Evolutionary conservation across 257 asterid genomes (phyloP), one percentile per base, ranked within the genome.

Genomic region (Jaltomata sinuosa): DNA sequence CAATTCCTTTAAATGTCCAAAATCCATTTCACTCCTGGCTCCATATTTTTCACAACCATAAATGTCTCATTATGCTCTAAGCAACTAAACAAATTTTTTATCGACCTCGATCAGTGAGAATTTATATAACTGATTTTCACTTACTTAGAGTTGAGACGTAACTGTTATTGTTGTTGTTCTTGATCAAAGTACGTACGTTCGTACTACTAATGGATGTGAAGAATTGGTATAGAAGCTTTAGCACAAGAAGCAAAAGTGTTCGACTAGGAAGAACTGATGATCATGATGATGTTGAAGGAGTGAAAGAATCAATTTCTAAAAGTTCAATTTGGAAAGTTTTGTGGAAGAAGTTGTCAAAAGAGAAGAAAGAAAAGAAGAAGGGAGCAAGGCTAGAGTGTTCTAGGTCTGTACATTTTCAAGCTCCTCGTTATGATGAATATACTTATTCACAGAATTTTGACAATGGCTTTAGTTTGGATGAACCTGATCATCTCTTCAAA

Each of bases 401-500:
- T 6, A 82, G 29, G 3, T 82, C 85, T 8, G 72, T 55, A 45
- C 49, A 59, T 54, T 77, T 61, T n/a, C 71, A 84, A 64, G 49
- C 53, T 8, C 85, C 89, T 62, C 27, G 64, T 36, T 87, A 87
- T n/a, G 83, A 82, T 65, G 42, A 74, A n/a, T 65, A 74, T 14
- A 76, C 82, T 14, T 84, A 87, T 40, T 47, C 74, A 18, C 84
- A 84, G 34, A 87, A 87, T 82, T 87, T 87, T 42, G 89, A 87
- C 11, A 11, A 87, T 19, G 87, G 84, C 6, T 84, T 65, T 8
- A 62, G n/a, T 11, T 65, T 49, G 55, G 86, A 81, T 16, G 86
- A 87, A 22, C 82, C 83, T 10, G 85, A 87, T 49, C 52, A 55
- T 11, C 83, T 84, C 22, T 81, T 85, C 3, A 86, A 72, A 12